Percentiles rank a stretch among this genome's conserved stretches.
These are phyloP conservation scores for Penicillium sp. DNA, from an alignment of 2,329 filamentous ascomycete species.

Conservation along the genomic window DNA sequence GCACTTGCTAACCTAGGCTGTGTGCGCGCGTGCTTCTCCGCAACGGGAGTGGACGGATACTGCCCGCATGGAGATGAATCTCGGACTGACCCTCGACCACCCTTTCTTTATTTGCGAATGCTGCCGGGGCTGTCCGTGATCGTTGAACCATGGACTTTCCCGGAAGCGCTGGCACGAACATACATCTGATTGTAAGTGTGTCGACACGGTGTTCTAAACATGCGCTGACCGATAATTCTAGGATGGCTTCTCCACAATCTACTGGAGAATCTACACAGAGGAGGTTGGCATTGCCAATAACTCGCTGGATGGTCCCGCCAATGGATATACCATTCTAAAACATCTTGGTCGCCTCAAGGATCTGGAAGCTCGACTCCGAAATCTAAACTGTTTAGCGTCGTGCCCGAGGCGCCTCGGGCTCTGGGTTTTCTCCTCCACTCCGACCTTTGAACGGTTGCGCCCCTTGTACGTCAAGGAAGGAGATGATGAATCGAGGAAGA, in stretches of 20 bases:
- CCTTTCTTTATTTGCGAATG: slow-evolving; percentile 28
- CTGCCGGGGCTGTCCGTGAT: slow-evolving; percentile 28
- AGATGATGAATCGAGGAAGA: slow-evolving; percentile 27
- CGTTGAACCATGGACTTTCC: slow-evolving; percentile 45
- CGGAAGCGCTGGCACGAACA: slow-evolving; percentile 42
- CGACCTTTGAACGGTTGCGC: slow-evolving; percentile 36
- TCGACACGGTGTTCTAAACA: neutral
- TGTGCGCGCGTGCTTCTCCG: slow-evolving; percentile 18
- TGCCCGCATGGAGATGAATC: slow-evolving; percentile 36
- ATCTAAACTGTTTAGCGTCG: slow-evolving; percentile 38
- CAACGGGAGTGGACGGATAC: slow-evolving; percentile 21
- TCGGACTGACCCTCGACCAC: slow-evolving; percentile 22
- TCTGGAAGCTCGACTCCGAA: slow-evolving; percentile 37
- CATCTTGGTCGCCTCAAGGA: slow-evolving; percentile 42
- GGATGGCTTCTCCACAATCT: slow-evolving; percentile 45
- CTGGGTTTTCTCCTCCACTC: slow-evolving; percentile 42
- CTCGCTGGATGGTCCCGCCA: slow-evolving; percentile 33
- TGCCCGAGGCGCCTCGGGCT: slow-evolving; percentile 40
- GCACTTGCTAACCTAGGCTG: slow-evolving; percentile 19
- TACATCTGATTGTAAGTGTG: slow-evolving; percentile 43
- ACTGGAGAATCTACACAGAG: slow-evolving; percentile 45
- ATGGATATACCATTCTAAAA: slow-evolving; percentile 38
- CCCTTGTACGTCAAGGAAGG: slow-evolving; percentile 27
- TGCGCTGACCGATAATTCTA: slow-evolving; percentile 26
- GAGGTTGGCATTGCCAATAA: slow-evolving; percentile 31